Percentiles rank a stretch among this genome's conserved stretches.
Evolutionary conservation across 768 basidiomycete species (phyloP).

Genomic region (Hirschioporus abietinus): DNA sequence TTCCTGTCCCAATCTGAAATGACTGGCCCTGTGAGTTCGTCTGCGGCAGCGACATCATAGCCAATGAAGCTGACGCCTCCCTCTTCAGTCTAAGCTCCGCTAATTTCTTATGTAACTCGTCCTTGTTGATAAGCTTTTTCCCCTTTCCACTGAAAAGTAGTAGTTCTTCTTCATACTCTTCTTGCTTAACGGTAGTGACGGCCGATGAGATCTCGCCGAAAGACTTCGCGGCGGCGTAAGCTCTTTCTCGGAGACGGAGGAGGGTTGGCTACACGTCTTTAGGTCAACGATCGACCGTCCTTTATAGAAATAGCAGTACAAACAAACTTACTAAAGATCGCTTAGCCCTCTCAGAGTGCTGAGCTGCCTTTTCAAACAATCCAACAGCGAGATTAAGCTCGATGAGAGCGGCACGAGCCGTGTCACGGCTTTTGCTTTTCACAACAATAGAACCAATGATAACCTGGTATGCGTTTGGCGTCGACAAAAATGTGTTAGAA

Average conservation of each 20-base stretch:
- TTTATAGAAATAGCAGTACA: background rate
- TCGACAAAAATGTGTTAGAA: background rate
- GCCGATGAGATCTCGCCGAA: background rate
- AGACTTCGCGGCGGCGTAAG: background rate
- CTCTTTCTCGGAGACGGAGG: background rate
- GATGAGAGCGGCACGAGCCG: conserved; percentile 62
- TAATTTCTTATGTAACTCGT: background rate
- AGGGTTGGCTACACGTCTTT: background rate
- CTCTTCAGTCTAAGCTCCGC: background rate
- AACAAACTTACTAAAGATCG: background rate
- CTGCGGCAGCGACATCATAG: background rate
- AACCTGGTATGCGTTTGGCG: conserved; percentile 21
- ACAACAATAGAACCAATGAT: conserved; percentile 53
- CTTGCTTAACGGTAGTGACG: background rate
- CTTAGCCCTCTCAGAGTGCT: conserved; percentile 26
- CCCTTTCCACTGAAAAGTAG: background rate
- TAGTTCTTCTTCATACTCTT: background rate
- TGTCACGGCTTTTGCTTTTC: conserved; percentile 52
- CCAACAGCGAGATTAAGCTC: conserved; percentile 63
- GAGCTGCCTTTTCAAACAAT: conserved; percentile 55
- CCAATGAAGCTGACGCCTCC: background rate
- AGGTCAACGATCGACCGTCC: background rate
- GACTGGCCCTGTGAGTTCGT: background rate
- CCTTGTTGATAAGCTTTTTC: background rate
- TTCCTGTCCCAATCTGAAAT: background rate